These are phyloP conservation scores for Trichosporon asahii DNA, from an alignment of 1,284 basidiomycete species.

Conservation along the genomic window DNA sequence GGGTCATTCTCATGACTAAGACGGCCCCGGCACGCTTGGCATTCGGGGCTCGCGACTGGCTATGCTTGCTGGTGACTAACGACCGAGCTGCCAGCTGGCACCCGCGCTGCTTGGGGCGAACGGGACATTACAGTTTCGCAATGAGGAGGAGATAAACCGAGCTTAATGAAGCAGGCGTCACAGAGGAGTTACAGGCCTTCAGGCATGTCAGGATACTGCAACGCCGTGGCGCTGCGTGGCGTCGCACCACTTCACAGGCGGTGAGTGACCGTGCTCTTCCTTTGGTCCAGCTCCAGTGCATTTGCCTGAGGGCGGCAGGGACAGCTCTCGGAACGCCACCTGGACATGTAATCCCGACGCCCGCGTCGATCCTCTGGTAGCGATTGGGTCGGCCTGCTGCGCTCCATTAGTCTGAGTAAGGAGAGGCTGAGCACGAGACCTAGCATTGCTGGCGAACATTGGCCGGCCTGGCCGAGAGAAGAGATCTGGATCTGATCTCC, in stretches of 20 bases:
- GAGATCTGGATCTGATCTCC: neutral
- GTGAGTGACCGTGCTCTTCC: neutral
- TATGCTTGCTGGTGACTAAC: neutral
- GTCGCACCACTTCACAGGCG: neutral
- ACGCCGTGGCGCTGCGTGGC: neutral
- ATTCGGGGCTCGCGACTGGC: neutral
- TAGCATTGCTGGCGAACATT: neutral
- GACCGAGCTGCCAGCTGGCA: neutral
- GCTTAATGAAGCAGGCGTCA: neutral
- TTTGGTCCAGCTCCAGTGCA: neutral
- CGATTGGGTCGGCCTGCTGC: neutral
- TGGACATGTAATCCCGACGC: neutral
- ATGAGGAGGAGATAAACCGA: neutral
- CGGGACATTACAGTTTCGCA: neutral
- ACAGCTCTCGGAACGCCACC: neutral
- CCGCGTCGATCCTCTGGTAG: neutral
- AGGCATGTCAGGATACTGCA: neutral
- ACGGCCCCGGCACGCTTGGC: neutral
- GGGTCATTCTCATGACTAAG: neutral
- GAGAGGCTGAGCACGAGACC: too few relatives aligned
- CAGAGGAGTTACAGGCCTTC: neutral
- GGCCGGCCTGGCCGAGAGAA: neutral
- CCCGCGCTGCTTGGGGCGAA: neutral
- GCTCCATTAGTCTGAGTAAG: too few relatives aligned
- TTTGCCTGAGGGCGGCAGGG: too few relatives aligned